phyloP scores from a whole-genome alignment of 176 grass and related monocot species.

The Dendrocalamus sinicus region DNA sequence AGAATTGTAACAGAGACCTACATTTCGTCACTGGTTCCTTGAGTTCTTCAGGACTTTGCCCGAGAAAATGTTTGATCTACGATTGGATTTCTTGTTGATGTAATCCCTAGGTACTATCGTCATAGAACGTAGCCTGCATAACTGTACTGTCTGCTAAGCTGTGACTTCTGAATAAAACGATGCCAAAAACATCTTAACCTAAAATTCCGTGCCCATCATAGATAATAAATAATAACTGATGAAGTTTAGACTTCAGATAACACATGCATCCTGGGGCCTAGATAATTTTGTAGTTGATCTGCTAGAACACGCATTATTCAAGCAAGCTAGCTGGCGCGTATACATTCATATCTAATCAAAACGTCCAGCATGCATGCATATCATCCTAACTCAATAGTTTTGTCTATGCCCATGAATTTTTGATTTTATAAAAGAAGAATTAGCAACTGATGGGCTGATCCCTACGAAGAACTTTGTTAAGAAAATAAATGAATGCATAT shows the following conservation, averaged over 20 bases:
- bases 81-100: background rate
- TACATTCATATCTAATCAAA: background rate
- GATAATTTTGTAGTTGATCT: background rate
- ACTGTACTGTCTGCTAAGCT: background rate
- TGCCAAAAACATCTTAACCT: background rate
- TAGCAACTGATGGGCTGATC: background rate
- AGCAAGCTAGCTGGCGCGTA: background rate
- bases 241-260: constrained; percentile 2
- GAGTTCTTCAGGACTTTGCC: background rate
- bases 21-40: background rate
- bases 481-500: constrained; percentile 1
- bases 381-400: background rate
- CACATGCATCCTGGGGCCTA: background rate
- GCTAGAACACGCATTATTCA: background rate
- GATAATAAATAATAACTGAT: background rate
- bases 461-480: background rate
- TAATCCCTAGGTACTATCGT: background rate
- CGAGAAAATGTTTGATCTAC: constrained; percentile 5
- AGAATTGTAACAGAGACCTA: background rate
- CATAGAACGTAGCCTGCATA: background rate
- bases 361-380: background rate
- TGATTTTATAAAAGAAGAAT: constrained; percentile 23
- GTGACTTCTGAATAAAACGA: background rate
- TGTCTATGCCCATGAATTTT: background rate
- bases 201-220: background rate